phyloP scores from a whole-genome alignment of 345 rosid genomes.

The Syzygium aromaticum region DNA sequence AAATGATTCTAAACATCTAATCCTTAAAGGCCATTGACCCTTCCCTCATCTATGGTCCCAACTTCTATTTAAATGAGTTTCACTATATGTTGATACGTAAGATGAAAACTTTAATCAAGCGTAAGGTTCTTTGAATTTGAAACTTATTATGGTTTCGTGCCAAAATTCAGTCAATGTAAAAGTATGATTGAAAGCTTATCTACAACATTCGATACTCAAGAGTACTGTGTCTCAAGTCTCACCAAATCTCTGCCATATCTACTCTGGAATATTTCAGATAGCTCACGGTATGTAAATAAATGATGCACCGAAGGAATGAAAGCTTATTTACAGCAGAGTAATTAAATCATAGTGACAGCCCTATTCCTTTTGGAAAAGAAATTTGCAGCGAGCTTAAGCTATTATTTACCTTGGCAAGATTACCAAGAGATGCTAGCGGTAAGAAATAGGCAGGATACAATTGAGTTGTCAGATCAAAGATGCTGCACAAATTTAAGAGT shows the following conservation, averaged over 20 bases:
- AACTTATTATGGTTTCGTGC: background rate
- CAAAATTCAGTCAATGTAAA: background rate
- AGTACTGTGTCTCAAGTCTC: background rate
- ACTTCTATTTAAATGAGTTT: background rate
- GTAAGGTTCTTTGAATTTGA: background rate
- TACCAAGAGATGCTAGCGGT: conserved; percentile 86
- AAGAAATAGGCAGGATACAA: conserved; percentile 88
- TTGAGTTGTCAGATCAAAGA: conserved; percentile 87
- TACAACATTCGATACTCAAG: background rate
- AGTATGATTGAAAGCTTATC: background rate
- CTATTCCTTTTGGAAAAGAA: background rate
- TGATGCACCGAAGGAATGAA: background rate
- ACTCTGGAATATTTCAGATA: background rate
- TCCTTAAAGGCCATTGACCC: background rate
- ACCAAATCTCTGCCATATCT: background rate
- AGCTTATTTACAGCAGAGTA: background rate
- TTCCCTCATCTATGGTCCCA: background rate
- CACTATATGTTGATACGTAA: background rate
- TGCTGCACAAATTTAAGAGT: conserved; percentile 33
- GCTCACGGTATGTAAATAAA: background rate
- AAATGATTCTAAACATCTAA: background rate
- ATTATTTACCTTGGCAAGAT: conserved; percentile 73
- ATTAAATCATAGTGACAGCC: background rate
- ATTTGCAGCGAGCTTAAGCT: background rate
- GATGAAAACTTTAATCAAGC: background rate